Conservation (phyloP, 2,329 filamentous ascomycete genomes). For the Gaeumannomyces tritici region DNA sequence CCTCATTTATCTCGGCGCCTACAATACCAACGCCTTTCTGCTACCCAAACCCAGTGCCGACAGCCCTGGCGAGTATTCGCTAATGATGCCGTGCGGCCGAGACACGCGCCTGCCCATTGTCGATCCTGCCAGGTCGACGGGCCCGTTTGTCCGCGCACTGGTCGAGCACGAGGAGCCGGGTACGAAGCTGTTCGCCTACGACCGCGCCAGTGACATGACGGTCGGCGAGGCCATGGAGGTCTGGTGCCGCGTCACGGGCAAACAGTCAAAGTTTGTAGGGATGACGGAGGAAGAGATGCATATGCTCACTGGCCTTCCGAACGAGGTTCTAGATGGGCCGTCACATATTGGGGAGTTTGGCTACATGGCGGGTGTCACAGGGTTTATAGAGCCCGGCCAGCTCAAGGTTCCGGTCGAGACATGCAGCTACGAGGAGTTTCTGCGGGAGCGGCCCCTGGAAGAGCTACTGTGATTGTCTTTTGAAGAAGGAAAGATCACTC, state of each 20-base stretch:
- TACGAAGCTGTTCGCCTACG: conserved; percentile 32
- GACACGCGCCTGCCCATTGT: conserved; percentile 27
- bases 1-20: conserved; percentile 21
- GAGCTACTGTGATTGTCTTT: background rate
- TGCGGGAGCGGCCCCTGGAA: conserved; percentile 10
- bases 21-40: conserved; percentile 20
- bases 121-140: conserved; percentile 25
- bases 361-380: conserved; percentile 28
- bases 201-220: conserved; percentile 22
- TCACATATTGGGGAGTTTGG: conserved; percentile 26
- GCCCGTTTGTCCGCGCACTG: conserved; percentile 32
- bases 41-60: conserved; percentile 13
- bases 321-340: conserved; percentile 26
- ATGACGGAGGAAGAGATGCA: conserved; percentile 22
- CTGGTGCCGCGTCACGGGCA: conserved; percentile 26
- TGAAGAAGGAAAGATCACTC: no score
- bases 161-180: conserved; percentile 27
- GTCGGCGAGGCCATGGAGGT: conserved; percentile 20
- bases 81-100: conserved; percentile 18
- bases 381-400: conserved; percentile 25
- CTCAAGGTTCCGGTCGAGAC: conserved; percentile 23
- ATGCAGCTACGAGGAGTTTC: conserved; percentile 19
- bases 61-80: conserved; percentile 19
- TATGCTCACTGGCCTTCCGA: conserved; percentile 19
- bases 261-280: conserved; percentile 20